Percentiles rank a stretch among this genome's conserved stretches.
Evolutionary conservation across 805 yeast genomes (phyloP).

Genomic region (Phaffomyces thermotolerans): DNA sequence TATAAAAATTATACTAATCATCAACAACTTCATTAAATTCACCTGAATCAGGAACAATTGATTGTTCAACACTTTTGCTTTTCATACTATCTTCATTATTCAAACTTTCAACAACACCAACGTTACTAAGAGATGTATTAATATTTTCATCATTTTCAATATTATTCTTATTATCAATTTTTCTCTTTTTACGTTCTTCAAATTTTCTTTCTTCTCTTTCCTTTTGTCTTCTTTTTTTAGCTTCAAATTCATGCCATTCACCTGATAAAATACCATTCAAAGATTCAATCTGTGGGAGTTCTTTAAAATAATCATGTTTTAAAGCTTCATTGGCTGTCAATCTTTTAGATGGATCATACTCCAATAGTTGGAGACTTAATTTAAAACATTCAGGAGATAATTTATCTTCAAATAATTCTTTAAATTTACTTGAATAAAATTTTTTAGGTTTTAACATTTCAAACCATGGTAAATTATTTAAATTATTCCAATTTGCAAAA

Average conservation of each 20-base stretch:
- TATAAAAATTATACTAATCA: no score
- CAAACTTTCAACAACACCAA: not conserved
- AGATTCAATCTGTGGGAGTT: conserved; percentile 59
- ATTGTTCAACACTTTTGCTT: not conserved
- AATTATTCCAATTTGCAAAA: conserved; percentile 64
- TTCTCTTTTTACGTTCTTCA: conserved; percentile 15
- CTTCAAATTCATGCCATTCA: conserved; percentile 97
- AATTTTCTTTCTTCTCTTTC: conserved; percentile 20
- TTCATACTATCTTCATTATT: not conserved
- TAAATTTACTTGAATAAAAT: conserved; percentile 29
- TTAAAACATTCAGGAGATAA: conserved; percentile 51
- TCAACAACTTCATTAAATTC: no score
- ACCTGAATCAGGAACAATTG: not conserved
- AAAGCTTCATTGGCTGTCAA: conserved; percentile 66
- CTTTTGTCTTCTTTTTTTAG: conserved; percentile 53
- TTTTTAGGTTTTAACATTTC: conserved; percentile 63
- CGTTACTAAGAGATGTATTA: not conserved
- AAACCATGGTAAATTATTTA: conserved; percentile 86
- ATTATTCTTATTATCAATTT: not conserved
- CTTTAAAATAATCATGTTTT: conserved; percentile 59
- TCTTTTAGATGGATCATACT: conserved; percentile 63
- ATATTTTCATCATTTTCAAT: not conserved
- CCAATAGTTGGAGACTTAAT: conserved; percentile 55
- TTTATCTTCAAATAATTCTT: conserved; percentile 31
- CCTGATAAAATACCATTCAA: conserved; percentile 51